Base-by-base conservation (phyloP, 1,139 yeast genomes). In the Geotrichum australiense region DNA sequence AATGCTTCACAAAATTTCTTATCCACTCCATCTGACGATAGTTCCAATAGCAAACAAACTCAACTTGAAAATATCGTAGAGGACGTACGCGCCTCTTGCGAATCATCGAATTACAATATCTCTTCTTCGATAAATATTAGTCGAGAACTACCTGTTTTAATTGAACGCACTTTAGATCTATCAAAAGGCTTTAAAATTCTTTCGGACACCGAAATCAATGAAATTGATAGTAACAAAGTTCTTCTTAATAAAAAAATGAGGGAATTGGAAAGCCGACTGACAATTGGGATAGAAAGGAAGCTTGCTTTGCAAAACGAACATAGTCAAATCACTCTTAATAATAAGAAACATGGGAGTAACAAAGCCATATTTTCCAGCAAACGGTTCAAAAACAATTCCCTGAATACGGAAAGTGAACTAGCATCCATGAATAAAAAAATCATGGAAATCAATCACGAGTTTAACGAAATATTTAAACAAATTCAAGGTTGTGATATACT, bases 201-300 rank as follows among this genome's bases (percentile, higher is more conserved):
- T 6, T 37, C 36, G 11, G 41, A 37, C 12, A 22, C 19, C 6
- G 36, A 37, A 18, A 11, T 31, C 8, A 35, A 31, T n/a, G 41
- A 33, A 10, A 15, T 37, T 11, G 25, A 28, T 4, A 30, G 29
- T 21, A 34, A 37, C n/a, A 24, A 24, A 10, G 32, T 27, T 11
- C n/a, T 27, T 5, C 32, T 35, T 5, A 23, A 16, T 8, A 16
- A 29, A 20, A 29, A 26, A 22, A 8, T 14, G 10, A 15, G 18
- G 4, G 36, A 18, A 8, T 26, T 37, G 5, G 22, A 31, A 30
- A 20, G 15, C 14, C 24, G 19, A 28, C 23, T 37, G 15, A 16
- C 21, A 6, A 7, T 25, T n/a, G 41, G 31, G 15, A 31, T 27
- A 3, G 27, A 31, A 24, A 30, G 26, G 26, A 37, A 31, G 16